phyloP scores from a whole-genome alignment of 495 filamentous ascomycete species.

The Barbatosphaeria neglecta region DNA sequence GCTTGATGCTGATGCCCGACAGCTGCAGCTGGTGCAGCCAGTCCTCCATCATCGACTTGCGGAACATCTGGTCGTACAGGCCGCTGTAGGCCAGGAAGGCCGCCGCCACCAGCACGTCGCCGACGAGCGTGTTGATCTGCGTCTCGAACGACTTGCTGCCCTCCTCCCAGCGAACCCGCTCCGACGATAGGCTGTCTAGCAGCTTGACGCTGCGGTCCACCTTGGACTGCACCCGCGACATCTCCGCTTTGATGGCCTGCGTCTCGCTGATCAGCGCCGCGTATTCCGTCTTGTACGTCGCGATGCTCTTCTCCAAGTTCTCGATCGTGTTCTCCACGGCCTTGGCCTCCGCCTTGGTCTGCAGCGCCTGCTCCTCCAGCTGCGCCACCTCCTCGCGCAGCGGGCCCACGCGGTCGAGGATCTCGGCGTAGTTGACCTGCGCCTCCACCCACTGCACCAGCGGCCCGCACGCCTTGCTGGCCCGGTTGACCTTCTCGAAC shows the following conservation, averaged over 20 bases:
- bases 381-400: constrained; percentile 79
- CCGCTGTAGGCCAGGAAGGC: constrained; percentile 97
- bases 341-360: constrained; percentile 90
- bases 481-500: constrained; percentile 87
- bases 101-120: constrained; percentile 86
- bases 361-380: constrained; percentile 77
- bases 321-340: constrained; percentile 80
- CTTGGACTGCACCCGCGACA: constrained; percentile 93
- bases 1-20: constrained; percentile 85
- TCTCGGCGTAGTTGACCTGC: constrained; percentile 94
- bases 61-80: constrained; percentile 95
- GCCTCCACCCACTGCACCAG: constrained; percentile 96
- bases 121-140: constrained; percentile 91
- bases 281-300: constrained; percentile 94
- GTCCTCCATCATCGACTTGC: constrained; percentile 93
- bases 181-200: constrained; percentile 87
- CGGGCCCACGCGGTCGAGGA: constrained; percentile 88
- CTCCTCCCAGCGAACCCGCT: constrained; percentile 86
- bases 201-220: constrained; percentile 91
- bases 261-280: constrained; percentile 93
- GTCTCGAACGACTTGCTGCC: constrained; percentile 96
- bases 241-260: constrained; percentile 92
- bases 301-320: constrained; percentile 78
- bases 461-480: constrained; percentile 92
- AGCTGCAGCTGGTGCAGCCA: constrained; percentile 86